These are phyloP conservation scores for Sclerotinia nivalis DNA, from an alignment of 2,329 filamentous ascomycete genomes.

Conservation along the genomic window DNA sequence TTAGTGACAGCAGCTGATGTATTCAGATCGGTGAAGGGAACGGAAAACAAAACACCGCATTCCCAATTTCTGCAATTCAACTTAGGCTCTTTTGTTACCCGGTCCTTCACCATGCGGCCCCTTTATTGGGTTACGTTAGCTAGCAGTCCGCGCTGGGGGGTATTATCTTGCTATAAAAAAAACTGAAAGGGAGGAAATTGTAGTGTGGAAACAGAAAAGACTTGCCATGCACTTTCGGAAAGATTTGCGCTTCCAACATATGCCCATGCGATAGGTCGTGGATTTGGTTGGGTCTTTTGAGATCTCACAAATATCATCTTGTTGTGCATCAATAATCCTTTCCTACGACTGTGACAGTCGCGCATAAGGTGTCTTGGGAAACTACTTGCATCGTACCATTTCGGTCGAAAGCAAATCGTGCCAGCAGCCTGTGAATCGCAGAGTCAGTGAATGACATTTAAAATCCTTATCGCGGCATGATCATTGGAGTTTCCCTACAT, in stretches of 20 bases:
- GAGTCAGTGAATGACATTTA: background rate
- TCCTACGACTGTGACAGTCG: constrained; percentile 71
- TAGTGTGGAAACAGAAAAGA: constrained; percentile 27
- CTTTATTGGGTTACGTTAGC: constrained; percentile 45
- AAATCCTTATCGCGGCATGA: constrained; percentile 1
- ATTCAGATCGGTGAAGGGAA: constrained; percentile 6
- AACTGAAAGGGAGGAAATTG: background rate
- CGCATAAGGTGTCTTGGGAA: constrained; percentile 74
- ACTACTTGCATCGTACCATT: constrained; percentile 64
- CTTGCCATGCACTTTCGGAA: constrained; percentile 89
- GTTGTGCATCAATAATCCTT: constrained; percentile 81
- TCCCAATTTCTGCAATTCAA: constrained; percentile 93
- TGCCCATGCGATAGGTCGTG: constrained; percentile 60
- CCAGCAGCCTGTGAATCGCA: constrained; percentile 59
- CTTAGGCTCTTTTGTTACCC: constrained; percentile 65
- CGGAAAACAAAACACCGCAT: constrained; percentile 78
- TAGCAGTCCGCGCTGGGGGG: background rate
- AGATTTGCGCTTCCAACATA: constrained; percentile 92
- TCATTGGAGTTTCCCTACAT: constrained; percentile 45
- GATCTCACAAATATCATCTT: constrained; percentile 65
- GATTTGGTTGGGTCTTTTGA: constrained; percentile 5
- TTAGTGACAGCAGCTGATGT: constrained; percentile 11
- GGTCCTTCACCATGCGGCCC: constrained; percentile 76
- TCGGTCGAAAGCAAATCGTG: constrained; percentile 76
- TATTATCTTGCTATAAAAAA: background rate